phyloP scores from a whole-genome alignment of 352 stramenopile species.

The Phytophthora megakarya region DNA sequence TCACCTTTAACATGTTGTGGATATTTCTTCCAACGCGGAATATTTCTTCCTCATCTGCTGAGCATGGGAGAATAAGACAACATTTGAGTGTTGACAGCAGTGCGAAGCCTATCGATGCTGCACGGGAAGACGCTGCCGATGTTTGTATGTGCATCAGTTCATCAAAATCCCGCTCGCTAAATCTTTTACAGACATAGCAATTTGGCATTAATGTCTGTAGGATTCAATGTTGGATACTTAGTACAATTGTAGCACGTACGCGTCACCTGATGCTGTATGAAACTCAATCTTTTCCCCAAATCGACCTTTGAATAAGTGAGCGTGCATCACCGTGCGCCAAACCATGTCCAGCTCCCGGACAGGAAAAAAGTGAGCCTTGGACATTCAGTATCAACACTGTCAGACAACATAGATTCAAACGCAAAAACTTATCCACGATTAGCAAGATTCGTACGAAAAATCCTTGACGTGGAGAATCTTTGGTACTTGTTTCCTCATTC shows the following conservation, averaged over 20 bases:
- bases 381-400: background rate
- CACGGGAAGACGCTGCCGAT: slow-evolving; percentile 41
- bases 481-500: slow-evolving; percentile 4
- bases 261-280: slow-evolving; percentile 53
- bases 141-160: slow-evolving; percentile 79
- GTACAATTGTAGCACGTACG: slow-evolving; percentile 38
- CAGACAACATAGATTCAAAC: background rate
- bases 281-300: slow-evolving; percentile 74
- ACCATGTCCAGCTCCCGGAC: slow-evolving; percentile 63
- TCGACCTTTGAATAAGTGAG: slow-evolving; percentile 58
- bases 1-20: slow-evolving; percentile 66
- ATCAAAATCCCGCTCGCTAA: slow-evolving; percentile 71
- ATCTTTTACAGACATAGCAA: slow-evolving; percentile 33
- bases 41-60: slow-evolving; percentile 62
- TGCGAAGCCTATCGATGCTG: slow-evolving; percentile 41
- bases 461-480: slow-evolving; percentile 11
- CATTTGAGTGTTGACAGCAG: slow-evolving; percentile 61
- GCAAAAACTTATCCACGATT: too few relatives aligned
- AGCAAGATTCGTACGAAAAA: slow-evolving; percentile 44
- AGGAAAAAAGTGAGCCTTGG: slow-evolving; percentile 60
- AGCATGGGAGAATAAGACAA: slow-evolving; percentile 69
- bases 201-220: background rate
- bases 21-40: slow-evolving; percentile 77
- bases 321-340: slow-evolving; percentile 66
- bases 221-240: background rate